Conservation (phyloP, 495 filamentous ascomycete species). For the Penicillium coffeae region DNA sequence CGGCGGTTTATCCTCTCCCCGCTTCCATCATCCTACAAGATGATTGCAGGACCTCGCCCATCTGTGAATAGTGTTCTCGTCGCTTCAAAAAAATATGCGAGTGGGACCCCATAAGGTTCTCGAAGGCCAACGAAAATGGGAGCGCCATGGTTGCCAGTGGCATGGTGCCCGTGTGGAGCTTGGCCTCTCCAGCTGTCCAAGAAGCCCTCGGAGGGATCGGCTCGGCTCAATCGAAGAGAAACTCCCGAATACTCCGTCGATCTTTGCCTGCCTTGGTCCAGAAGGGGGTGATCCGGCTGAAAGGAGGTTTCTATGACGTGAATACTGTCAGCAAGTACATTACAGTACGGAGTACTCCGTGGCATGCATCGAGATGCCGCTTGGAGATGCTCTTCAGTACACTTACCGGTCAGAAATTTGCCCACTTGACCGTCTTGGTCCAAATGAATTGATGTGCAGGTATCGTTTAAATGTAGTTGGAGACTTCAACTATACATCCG, state of each 20-base stretch:
- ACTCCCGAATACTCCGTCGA: background rate
- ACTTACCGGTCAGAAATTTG: too few relatives aligned
- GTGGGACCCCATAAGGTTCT: background rate
- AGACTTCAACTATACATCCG: background rate
- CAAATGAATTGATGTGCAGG: too few relatives aligned
- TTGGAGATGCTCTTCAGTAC: too few relatives aligned
- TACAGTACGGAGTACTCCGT: too few relatives aligned
- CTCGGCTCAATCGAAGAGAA: background rate
- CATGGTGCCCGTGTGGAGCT: background rate
- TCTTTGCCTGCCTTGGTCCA: background rate
- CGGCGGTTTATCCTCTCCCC: background rate
- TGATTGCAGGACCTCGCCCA: background rate
- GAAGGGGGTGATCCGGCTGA: too few relatives aligned
- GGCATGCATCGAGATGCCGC: too few relatives aligned
- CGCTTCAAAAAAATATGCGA: background rate
- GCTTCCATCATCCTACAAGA: background rate
- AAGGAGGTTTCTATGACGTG: too few relatives aligned
- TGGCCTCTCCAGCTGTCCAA: background rate
- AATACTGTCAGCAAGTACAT: too few relatives aligned
- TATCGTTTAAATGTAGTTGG: slow-evolving; percentile 1
- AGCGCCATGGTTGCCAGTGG: background rate
- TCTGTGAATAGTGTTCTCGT: too few relatives aligned
- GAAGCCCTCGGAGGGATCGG: background rate
- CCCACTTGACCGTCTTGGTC: too few relatives aligned
- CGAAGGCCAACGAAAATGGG: background rate